Percentiles rank a stretch among this genome's conserved stretches.
Evolutionary conservation across 2,329 filamentous ascomycete genomes (phyloP).

Genomic region (Botrytis galanthina): DNA sequence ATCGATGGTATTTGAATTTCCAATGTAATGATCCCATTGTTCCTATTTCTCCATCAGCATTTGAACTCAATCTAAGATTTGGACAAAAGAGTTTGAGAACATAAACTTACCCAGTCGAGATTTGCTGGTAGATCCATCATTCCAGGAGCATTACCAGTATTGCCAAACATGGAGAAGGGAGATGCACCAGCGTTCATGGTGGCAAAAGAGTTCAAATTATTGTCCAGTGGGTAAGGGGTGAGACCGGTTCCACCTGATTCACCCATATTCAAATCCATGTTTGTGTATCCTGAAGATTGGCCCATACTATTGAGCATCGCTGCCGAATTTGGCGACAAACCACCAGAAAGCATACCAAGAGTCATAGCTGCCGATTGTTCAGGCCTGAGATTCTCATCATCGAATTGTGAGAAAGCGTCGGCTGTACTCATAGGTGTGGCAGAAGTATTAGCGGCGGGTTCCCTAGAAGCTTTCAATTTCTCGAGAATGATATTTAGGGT

Average conservation of each 20-base stretch:
- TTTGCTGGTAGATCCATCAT: slow-evolving; percentile 56
- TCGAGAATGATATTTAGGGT: slow-evolving; percentile 81
- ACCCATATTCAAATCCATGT: slow-evolving; percentile 35
- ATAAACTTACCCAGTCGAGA: slow-evolving; percentile 58
- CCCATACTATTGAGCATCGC: slow-evolving; percentile 38
- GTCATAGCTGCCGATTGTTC: slow-evolving; percentile 68
- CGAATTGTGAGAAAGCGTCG: slow-evolving; percentile 35
- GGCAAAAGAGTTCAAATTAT: slow-evolving; percentile 31
- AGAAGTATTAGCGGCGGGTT: slow-evolving; percentile 17
- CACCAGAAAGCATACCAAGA: slow-evolving; percentile 64
- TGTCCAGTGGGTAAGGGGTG: slow-evolving; percentile 42
- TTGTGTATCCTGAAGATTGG: slow-evolving; percentile 37
- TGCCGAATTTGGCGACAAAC: slow-evolving; percentile 49
- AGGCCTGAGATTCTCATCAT: slow-evolving; percentile 55
- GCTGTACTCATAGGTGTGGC: slow-evolving; percentile 28
- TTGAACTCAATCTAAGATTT: neutral
- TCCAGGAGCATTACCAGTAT: slow-evolving; percentile 44
- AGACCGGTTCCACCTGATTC: slow-evolving; percentile 41
- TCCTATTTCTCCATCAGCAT: slow-evolving; percentile 45
- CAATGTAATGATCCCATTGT: slow-evolving; percentile 68
- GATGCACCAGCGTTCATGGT: slow-evolving; percentile 29
- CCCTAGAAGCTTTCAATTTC: slow-evolving; percentile 61
- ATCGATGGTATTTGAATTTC: slow-evolving; percentile 48
- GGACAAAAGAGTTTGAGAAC: neutral
- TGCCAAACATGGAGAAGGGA: slow-evolving; percentile 54